Base-by-base conservation (phyloP, 1,139 yeast species). In the Kodamaea plutei region DNA sequence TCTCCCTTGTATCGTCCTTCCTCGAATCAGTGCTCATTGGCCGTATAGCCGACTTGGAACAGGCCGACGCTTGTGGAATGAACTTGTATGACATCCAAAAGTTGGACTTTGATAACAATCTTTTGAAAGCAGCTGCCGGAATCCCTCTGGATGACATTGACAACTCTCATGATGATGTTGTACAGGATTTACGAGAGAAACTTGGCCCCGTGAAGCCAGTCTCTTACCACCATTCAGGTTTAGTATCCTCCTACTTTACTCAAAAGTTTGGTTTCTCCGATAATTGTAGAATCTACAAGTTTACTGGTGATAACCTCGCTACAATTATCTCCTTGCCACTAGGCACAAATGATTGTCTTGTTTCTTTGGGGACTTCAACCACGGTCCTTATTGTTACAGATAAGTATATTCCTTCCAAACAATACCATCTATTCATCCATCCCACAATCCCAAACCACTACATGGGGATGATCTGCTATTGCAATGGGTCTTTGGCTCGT, bases 401-500 rank as follows among this genome's bases (percentile, higher is more conserved):
- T 37, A 71, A 77, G 36, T 88, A 81, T 52, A 70, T 69, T 16
- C 89, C 96, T 2, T 81, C 91, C 1, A 76, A 88, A 4, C 83
- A 80, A 45, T 88, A 87, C 53, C 96, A 88, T 50, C 56, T 87
- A 43, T 88, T 88, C 60, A 75, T 77, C 38, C 96, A 88, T 52
- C 96, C 96, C 5, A 81, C 94, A 0, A 72, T 83, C 44, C 74
- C 78, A 1, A 70, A 69, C 20, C 77, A 80, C 28, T 89, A 79
- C 54, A 88, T 88, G 96, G 95, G 94, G 20, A 88, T 88, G 96
- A 76, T 88, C 35, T 88, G 96, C 54, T 88, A 88, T 54, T 84
- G 95, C 52, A 88, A 88, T 54, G 96, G 96, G 0, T 74, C 96
- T 0, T 62, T 88, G 32, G 95, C 96, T 0, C 66, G 96, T 41